Conservation (phyloP, 768 basidiomycete genomes). For the Termitomyces sp. region DNA sequence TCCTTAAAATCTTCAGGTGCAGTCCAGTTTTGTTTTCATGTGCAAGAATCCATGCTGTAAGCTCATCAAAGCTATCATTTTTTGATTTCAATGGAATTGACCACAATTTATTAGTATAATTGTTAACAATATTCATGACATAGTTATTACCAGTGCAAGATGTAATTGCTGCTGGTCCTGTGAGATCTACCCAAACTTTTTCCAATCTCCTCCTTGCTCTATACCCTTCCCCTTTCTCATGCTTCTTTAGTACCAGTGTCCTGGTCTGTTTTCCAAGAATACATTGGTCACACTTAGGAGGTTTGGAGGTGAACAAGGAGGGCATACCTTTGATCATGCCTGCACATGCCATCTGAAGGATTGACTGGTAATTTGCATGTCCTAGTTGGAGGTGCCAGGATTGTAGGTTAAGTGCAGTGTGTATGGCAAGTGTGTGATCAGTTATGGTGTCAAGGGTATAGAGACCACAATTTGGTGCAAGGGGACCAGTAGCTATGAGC, state of each 20-base stretch:
- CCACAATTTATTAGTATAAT: neutral
- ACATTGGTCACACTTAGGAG: neutral
- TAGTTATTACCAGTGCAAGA: neutral
- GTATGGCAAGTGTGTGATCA: no score
- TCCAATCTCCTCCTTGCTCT: neutral
- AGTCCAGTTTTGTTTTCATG: neutral
- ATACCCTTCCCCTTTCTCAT: neutral
- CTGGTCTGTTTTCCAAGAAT: no score
- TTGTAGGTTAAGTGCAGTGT: no score
- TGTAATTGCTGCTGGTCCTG: neutral
- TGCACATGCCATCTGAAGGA: no score
- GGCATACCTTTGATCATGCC: no score
- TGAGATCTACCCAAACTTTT: neutral
- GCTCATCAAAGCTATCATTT: neutral
- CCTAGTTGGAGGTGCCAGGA: no score
- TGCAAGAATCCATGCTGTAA: neutral
- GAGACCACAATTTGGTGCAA: no score
- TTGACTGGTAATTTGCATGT: no score
- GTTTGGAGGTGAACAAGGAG: no score
- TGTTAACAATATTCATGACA: neutral
- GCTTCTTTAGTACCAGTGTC: neutral
- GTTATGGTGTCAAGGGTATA: no score
- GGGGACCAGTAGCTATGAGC: no score
- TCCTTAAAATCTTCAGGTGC: neutral
- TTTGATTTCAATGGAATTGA: neutral